Evolutionary conservation across 2,329 filamentous ascomycete species (phyloP).

Genomic region (Zymoseptoria tritici): DNA sequence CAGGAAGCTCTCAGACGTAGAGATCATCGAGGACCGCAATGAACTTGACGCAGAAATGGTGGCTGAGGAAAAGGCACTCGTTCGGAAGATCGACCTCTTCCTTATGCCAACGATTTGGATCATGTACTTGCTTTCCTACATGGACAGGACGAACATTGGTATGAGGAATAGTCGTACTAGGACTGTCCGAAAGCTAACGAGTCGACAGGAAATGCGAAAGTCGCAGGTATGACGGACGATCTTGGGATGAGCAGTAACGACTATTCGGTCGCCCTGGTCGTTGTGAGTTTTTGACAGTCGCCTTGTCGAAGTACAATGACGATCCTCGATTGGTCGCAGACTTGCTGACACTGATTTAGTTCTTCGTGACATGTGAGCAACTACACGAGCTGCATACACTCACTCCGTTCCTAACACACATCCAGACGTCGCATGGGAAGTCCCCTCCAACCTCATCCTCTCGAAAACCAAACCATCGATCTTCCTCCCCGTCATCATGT

Average conservation of each 20-base stretch:
- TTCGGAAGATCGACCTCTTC: constrained; percentile 39
- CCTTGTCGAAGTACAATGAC: no score
- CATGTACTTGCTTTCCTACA: constrained; percentile 43
- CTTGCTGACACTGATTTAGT: not conserved
- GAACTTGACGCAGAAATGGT: constrained; percentile 5
- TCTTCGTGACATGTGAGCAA: constrained; percentile 14
- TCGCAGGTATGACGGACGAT: constrained; percentile 45
- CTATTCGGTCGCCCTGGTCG: constrained; percentile 45
- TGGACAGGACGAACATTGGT: constrained; percentile 36
- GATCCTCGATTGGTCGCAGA: not conserved
- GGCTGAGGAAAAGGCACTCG: constrained; percentile 38
- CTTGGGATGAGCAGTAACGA: constrained; percentile 41
- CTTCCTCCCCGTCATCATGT: constrained; percentile 48
- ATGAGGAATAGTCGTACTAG: not conserved
- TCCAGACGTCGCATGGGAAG: constrained; percentile 46
- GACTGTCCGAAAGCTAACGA: not conserved
- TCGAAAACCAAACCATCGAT: constrained; percentile 42
- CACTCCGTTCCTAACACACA: constrained; percentile 21
- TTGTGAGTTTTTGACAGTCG: constrained; percentile 27
- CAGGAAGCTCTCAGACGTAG: constrained; percentile 15
- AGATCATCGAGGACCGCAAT: constrained; percentile 16
- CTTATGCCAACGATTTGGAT: constrained; percentile 44
- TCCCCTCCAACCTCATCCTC: constrained; percentile 49
- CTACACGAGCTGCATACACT: not conserved
- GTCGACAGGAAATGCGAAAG: constrained; percentile 42